Conservation (phyloP, 371 early-diverging fungal species). For the Mucor circinelloides region DNA sequence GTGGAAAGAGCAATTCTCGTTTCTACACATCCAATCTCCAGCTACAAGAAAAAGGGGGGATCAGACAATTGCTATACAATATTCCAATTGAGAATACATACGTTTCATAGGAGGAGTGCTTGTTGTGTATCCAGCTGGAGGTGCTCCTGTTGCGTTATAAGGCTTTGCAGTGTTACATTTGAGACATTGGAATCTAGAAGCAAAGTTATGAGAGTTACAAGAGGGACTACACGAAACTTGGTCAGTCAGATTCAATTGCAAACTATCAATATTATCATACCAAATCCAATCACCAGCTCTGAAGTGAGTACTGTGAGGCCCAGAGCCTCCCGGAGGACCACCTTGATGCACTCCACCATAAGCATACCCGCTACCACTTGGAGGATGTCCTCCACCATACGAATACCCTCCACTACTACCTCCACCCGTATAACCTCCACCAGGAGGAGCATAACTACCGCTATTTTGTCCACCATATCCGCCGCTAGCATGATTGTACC, state of each 20-base stretch:
- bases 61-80: neutral
- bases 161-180: slow-evolving; percentile 54
- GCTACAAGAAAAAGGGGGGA: neutral
- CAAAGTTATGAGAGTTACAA: slow-evolving; percentile 70
- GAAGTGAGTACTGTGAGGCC: slow-evolving; percentile 42
- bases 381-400: slow-evolving; percentile 19
- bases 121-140: neutral
- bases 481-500: slow-evolving; percentile 17
- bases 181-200: slow-evolving; percentile 67
- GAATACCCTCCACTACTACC: slow-evolving; percentile 27
- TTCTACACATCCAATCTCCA: slow-evolving; percentile 3
- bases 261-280: slow-evolving; percentile 19
- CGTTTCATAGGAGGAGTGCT: neutral
- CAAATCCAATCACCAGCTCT: slow-evolving; percentile 71
- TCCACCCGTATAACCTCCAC: slow-evolving; percentile 31
- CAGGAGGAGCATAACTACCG: slow-evolving; percentile 6
- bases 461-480: slow-evolving; percentile 20
- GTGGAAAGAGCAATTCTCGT: slow-evolving; percentile 2
- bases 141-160: slow-evolving; percentile 19
- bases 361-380: slow-evolving; percentile 20
- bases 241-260: neutral
- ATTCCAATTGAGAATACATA: neutral
- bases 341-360: slow-evolving; percentile 34
- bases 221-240: slow-evolving; percentile 35
- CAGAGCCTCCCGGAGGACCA: slow-evolving; percentile 20